Percentiles rank a stretch among this genome's conserved stretches.
These are phyloP conservation scores for Hypoxylon rubiginosum DNA, from an alignment of 2,329 filamentous ascomycete genomes.

Conservation along the genomic window DNA sequence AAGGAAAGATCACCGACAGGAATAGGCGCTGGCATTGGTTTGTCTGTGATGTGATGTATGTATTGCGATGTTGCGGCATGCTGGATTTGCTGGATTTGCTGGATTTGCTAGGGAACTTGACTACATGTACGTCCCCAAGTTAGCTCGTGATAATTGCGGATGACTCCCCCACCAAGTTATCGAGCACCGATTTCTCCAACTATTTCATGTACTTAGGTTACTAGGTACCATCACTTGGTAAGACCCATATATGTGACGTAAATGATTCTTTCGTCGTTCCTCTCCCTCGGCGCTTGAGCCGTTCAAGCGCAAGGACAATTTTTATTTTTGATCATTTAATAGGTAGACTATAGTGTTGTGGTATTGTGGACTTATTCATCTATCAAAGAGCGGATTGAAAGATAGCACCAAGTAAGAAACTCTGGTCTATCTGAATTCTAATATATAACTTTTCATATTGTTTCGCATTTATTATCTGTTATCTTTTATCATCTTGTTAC, in stretches of 20 bases:
- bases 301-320: neutral
- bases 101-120: constrained; percentile 4
- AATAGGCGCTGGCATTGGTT: constrained; percentile 26
- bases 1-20: constrained; percentile 33
- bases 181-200: constrained; percentile 25
- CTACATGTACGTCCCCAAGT: constrained; percentile 26
- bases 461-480: constrained; percentile 32
- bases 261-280: constrained; percentile 3
- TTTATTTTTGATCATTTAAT: neutral
- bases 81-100: too few relatives aligned
- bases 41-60: constrained; percentile 29
- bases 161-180: constrained; percentile 3
- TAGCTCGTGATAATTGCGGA: constrained; percentile 36
- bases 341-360: neutral
- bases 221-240: constrained; percentile 3
- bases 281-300: constrained; percentile 6
- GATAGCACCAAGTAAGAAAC: neutral
- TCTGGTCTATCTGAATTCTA: constrained; percentile 16
- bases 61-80: constrained; percentile 22
- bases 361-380: too few relatives aligned
- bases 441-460: constrained; percentile 8
- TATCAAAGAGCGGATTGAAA: neutral
- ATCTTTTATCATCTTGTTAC: constrained; percentile 11
- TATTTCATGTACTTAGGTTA: neutral
- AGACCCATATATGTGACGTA: constrained; percentile 38